phyloP scores from a whole-genome alignment of 306 rosid genomes.

The Hippophae gyantsensis region DNA sequence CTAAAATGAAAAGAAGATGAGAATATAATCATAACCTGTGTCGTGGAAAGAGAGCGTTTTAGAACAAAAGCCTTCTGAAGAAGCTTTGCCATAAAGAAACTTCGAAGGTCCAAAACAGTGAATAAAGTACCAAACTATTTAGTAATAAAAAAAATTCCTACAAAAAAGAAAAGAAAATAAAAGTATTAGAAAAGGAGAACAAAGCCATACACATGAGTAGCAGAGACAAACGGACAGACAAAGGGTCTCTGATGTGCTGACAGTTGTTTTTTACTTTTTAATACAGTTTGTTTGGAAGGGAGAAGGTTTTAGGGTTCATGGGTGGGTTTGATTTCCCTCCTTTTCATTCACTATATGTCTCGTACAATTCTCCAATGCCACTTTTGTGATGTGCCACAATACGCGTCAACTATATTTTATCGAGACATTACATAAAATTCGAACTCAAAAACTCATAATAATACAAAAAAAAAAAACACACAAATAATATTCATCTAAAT shows the following conservation, averaged over 20 bases:
- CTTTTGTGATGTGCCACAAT: too few relatives aligned
- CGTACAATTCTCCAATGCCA: not conserved
- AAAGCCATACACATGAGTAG: not conserved
- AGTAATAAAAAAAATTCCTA: too few relatives aligned
- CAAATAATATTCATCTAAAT: too few relatives aligned
- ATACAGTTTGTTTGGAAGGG: too few relatives aligned
- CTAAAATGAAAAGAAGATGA: not conserved
- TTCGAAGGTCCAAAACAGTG: not conserved
- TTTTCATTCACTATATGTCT: constrained; percentile 13
- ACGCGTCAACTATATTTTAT: too few relatives aligned
- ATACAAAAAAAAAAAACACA: too few relatives aligned
- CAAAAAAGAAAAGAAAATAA: too few relatives aligned
- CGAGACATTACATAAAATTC: too few relatives aligned
- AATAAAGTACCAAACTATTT: too few relatives aligned
- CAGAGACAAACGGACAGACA: not conserved
- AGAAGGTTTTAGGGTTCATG: constrained; percentile 30
- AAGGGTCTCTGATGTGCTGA: constrained; percentile 1
- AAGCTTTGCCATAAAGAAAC: constrained; percentile 57
- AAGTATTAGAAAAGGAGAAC: not conserved
- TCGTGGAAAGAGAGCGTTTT: constrained; percentile 33
- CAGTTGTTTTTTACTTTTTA: too few relatives aligned
- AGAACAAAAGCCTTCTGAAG: constrained; percentile 43
- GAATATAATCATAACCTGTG: constrained; percentile 36
- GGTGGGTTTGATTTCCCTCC: constrained; percentile 43
- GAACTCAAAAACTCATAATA: too few relatives aligned